These are phyloP conservation scores for Amanita muscaria DNA, from an alignment of 768 basidiomycete species.

Conservation along the genomic window DNA sequence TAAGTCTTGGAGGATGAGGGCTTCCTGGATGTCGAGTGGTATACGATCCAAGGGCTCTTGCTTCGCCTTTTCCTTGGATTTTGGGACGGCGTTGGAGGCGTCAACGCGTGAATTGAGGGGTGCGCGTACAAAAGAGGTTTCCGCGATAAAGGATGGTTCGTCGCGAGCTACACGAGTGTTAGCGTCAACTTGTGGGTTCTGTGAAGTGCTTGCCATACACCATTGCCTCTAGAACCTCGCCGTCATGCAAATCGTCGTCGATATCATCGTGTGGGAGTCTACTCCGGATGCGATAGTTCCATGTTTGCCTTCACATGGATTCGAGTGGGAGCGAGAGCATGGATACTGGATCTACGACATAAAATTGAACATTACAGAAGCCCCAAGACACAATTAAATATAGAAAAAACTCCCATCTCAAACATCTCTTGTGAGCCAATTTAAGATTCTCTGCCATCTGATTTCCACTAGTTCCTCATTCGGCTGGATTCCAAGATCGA, in stretches of 20 bases:
- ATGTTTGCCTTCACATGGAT: no score
- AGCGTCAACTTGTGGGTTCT: no score
- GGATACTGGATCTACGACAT: no score
- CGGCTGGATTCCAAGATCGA: background rate
- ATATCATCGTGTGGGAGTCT: constrained; percentile 45
- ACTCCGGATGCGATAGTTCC: constrained; percentile 73
- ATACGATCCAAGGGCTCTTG: constrained; percentile 62
- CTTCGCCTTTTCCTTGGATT: constrained; percentile 59
- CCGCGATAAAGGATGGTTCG: background rate
- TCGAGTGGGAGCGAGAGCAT: no score
- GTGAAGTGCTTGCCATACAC: constrained; percentile 12
- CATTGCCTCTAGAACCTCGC: constrained; percentile 31
- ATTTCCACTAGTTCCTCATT: background rate
- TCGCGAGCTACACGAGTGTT: no score
- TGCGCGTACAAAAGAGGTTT: constrained; percentile 46
- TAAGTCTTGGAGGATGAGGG: constrained; percentile 85
- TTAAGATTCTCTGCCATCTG: constrained; percentile 1
- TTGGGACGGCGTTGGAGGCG: constrained; percentile 29
- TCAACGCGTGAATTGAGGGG: constrained; percentile 83
- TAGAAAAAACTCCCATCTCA: constrained; percentile 1
- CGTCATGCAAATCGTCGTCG: constrained; percentile 38
- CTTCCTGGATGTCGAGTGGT: constrained; percentile 88
- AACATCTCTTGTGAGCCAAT: constrained; percentile 1
- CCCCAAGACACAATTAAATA: background rate
- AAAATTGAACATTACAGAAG: no score